A percentile compares a stretch with the other conserved stretches of the same genome.
phyloP scores from a whole-genome alignment of 495 filamentous ascomycete genomes.

The Hypoxylon subgilvum region DNA sequence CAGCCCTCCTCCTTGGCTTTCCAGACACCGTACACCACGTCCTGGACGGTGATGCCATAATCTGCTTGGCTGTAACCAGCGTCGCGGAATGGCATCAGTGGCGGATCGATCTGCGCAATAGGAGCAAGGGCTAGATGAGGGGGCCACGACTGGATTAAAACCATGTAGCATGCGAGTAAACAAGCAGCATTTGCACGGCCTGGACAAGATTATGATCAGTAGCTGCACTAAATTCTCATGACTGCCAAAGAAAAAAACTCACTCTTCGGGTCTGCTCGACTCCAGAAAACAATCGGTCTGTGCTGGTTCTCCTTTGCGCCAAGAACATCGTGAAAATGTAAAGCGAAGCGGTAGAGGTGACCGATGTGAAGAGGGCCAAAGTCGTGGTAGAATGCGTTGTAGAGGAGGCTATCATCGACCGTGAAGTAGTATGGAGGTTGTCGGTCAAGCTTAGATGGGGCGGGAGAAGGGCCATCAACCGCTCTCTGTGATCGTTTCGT shows the following conservation, averaged over 20 bases:
- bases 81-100: conserved; percentile 97
- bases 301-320: conserved; percentile 81
- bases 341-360: conserved; percentile 93
- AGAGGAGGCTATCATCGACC: conserved; percentile 87
- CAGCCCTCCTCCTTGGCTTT: conserved; percentile 93
- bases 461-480: conserved; percentile 59
- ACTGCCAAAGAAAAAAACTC: conserved; percentile 49
- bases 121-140: conserved; percentile 96
- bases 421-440: conserved; percentile 88
- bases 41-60: conserved; percentile 91
- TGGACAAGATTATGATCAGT: conserved; percentile 44
- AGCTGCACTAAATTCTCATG: background rate
- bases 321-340: conserved; percentile 92
- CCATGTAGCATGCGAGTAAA: conserved; percentile 94
- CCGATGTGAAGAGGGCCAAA: conserved; percentile 98
- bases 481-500: conserved; percentile 76
- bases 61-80: conserved; percentile 98
- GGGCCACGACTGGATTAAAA: conserved; percentile 98
- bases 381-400: conserved; percentile 98
- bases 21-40: conserved; percentile 98
- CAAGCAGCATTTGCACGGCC: conserved; percentile 96
- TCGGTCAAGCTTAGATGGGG: conserved; percentile 47
- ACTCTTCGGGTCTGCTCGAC: conserved; percentile 87
- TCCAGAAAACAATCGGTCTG: conserved; percentile 91
- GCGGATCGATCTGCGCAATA: conserved; percentile 92